Evolutionary conservation across 345 rosid genomes (phyloP).

Genomic region (Aquilaria yunnanensis): DNA sequence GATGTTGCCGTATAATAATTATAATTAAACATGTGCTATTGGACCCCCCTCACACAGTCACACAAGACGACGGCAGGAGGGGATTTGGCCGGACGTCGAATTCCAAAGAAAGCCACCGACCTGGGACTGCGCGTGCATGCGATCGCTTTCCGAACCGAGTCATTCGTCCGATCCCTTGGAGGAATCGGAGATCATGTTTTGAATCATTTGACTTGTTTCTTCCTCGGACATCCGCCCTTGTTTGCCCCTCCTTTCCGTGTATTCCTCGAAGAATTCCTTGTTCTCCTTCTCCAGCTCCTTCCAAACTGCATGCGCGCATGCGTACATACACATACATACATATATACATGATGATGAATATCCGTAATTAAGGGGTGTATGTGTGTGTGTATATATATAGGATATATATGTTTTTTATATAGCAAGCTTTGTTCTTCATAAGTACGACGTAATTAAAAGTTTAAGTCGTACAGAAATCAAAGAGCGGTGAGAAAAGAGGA

Average conservation of each 20-base stretch:
- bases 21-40: neutral
- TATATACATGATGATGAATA: neutral
- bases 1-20: neutral
- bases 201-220: constrained; percentile 76
- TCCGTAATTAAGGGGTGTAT: neutral
- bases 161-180: constrained; percentile 40
- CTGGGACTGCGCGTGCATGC: constrained; percentile 4
- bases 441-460: no score
- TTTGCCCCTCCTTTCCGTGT: constrained; percentile 52
- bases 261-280: constrained; percentile 79
- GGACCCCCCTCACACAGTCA: neutral
- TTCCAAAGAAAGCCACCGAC: neutral
- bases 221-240: constrained; percentile 75
- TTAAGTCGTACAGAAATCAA: no score
- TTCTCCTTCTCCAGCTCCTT: constrained; percentile 89
- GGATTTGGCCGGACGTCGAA: no score
- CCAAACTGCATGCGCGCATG: constrained; percentile 49
- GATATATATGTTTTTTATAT: no score
- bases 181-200: constrained; percentile 58
- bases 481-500: no score
- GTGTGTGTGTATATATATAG: neutral
- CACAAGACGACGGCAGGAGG: no score
- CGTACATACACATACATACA: neutral
- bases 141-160: constrained; percentile 21
- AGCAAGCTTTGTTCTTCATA: no score